A percentile compares a stretch with the other conserved stretches of the same genome.
These are phyloP conservation scores for Thermochaetoides dissita DNA, from an alignment of 2,329 filamentous ascomycete species.

Conservation along the genomic window DNA sequence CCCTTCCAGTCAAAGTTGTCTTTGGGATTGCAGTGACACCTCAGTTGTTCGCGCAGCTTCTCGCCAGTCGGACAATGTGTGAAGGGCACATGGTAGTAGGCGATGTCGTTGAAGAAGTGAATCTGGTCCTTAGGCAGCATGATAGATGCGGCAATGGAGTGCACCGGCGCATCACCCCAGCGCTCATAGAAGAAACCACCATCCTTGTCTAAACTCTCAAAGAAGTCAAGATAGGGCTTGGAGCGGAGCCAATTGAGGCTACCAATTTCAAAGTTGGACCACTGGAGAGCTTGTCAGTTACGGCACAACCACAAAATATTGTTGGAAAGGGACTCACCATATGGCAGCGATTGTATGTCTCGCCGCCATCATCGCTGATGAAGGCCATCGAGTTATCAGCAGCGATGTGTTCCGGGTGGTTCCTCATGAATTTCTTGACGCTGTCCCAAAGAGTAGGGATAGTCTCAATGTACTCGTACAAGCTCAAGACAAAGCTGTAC, in stretches of 20 bases:
- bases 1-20: constrained; percentile 99
- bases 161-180: constrained; percentile 94
- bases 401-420: constrained; percentile 76
- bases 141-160: constrained; percentile 86
- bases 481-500: constrained; percentile 89
- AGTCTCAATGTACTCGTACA: constrained; percentile 94
- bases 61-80: constrained; percentile 93
- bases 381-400: constrained; percentile 80
- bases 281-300: constrained; percentile 36
- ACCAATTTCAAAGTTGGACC: constrained; percentile 98
- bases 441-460: constrained; percentile 94
- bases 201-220: constrained; percentile 72
- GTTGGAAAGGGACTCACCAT: constrained; percentile 49
- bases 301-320: neutral
- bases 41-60: constrained; percentile 66
- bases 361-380: constrained; percentile 78
- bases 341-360: constrained; percentile 93
- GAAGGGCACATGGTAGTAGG: constrained; percentile 95
- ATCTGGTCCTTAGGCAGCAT: constrained; percentile 86
- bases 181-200: constrained; percentile 98
- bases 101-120: constrained; percentile 98
- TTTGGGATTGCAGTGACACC: constrained; percentile 86
- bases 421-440: constrained; percentile 83
- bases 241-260: constrained; percentile 88
- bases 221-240: constrained; percentile 79